phyloP scores from a whole-genome alignment of 2,329 filamentous ascomycete species.

The Curvularia sp. region DNA sequence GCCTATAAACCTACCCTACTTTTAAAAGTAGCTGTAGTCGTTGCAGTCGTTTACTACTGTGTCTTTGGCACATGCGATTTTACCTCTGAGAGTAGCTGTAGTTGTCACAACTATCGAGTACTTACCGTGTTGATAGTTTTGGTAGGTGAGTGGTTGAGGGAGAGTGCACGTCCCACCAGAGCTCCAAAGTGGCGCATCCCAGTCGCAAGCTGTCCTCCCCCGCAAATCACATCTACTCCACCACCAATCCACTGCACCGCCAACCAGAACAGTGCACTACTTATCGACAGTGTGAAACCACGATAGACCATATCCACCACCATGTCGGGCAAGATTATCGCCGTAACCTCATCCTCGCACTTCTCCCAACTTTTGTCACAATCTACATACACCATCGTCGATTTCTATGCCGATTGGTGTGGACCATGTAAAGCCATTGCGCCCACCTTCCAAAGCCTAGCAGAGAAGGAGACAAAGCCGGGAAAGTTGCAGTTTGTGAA shows the following conservation, averaged over 20 bases:
- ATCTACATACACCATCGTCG: conserved; percentile 54
- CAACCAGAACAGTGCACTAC: not conserved
- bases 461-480: conserved; percentile 57
- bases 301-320: conserved; percentile 7
- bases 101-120: too few species aligned
- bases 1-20: too few species aligned
- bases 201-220: conserved; percentile 19
- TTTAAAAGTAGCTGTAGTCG: too few species aligned
- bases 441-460: conserved; percentile 59
- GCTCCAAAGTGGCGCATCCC: conserved; percentile 12
- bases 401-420: conserved; percentile 65
- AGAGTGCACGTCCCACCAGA: conserved; percentile 8
- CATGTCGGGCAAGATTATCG: conserved; percentile 44
- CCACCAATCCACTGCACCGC: not conserved
- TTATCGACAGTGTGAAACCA: not conserved
- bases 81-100: too few species aligned
- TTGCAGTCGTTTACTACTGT: too few species aligned
- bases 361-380: conserved; percentile 46
- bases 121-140: too few species aligned
- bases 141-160: too few species aligned
- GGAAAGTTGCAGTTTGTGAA: conserved; percentile 60
- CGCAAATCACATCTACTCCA: conserved; percentile 8
- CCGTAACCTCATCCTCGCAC: conserved; percentile 44
- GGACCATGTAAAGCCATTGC: conserved; percentile 64
- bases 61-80: too few species aligned